phyloP scores from a whole-genome alignment of 164 flowering plant genomes.

The Kingdonia uniflora region DNA sequence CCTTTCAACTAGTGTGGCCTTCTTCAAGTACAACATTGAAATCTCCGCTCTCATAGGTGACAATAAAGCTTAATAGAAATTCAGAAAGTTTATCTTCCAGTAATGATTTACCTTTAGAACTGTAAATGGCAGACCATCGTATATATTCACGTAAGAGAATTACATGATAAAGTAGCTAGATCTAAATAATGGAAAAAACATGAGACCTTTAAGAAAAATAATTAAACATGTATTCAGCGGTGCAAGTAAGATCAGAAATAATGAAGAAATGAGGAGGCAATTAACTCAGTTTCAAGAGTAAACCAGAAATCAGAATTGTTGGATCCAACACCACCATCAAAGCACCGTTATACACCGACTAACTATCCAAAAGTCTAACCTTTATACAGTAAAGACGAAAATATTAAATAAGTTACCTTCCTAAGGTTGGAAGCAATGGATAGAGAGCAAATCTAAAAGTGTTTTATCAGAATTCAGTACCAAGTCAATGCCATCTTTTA shows the following conservation, averaged over 20 bases:
- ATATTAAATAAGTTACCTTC: slow-evolving; percentile 36
- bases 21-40: slow-evolving; percentile 58
- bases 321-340: too few relatives aligned
- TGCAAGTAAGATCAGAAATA: too few relatives aligned
- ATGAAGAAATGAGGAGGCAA: too few relatives aligned
- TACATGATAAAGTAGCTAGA: too few relatives aligned
- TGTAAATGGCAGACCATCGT: slow-evolving; percentile 22
- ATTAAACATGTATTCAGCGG: too few relatives aligned
- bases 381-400: background rate
- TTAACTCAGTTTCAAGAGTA: too few relatives aligned
- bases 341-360: too few relatives aligned
- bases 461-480: slow-evolving; percentile 64
- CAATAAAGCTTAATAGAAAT: slow-evolving; percentile 52
- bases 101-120: slow-evolving; percentile 64
- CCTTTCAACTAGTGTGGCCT: slow-evolving; percentile 80
- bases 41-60: slow-evolving; percentile 84
- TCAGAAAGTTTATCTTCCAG: slow-evolving; percentile 74
- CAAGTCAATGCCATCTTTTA: slow-evolving; percentile 84
- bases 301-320: too few relatives aligned
- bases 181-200: too few relatives aligned
- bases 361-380: too few relatives aligned
- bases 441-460: slow-evolving; percentile 70
- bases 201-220: too few relatives aligned
- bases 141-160: too few relatives aligned
- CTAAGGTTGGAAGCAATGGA: slow-evolving; percentile 55